Evolutionary conservation across 257 asterid genomes (phyloP), one percentile per base, ranked within the genome.

Genomic region (Ilex asprella): DNA sequence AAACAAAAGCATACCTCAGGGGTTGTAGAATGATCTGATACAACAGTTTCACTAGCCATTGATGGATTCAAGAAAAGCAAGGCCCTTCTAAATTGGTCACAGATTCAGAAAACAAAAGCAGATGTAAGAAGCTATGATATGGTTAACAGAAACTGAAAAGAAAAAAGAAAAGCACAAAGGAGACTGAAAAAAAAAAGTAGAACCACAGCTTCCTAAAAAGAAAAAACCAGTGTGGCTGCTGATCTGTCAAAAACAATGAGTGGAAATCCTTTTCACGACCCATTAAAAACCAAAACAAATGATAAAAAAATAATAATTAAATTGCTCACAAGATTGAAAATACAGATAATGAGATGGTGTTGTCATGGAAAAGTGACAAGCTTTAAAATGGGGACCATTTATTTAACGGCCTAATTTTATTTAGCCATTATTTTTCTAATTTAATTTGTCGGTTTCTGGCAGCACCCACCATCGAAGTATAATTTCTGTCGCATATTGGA

Each of bases 31-130:
- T 76, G 91, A 79, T 84, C 81, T 50, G 95, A 70, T 65, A 44
- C 61, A 79, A 73, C 86, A 75, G 93, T 67, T 50, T 73, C 73
- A 78, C 72, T 75, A 70, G 95, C 97, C 97, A 87, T 87, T 80
- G 69, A 67, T 62, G 64, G 30, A 21, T 15, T 53, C 57, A n/a
- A 21, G 27, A 53, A 29, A 53, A 46, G 52, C 2, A 14, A 46
- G n/a, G 4, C 52, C 52, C 12, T 41, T 41, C 47, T 0, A 6
- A 41, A 11, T 6, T 6, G 47, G 7, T 41, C 47, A 41, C 43
- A 41, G 16, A 46, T 9, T 44, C 57, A 1, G 41, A 41, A 7
- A 35, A 35, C 4, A 49, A 62, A 65, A 52, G 56, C 15, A 55
- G 21, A 57, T 56, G 27, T 53, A 43, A 9, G 56, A 55, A 55